Percentiles rank a stretch among this genome's conserved stretches.
phyloP scores from a whole-genome alignment of 495 filamentous ascomycete genomes.

The Daldinia childiae region DNA sequence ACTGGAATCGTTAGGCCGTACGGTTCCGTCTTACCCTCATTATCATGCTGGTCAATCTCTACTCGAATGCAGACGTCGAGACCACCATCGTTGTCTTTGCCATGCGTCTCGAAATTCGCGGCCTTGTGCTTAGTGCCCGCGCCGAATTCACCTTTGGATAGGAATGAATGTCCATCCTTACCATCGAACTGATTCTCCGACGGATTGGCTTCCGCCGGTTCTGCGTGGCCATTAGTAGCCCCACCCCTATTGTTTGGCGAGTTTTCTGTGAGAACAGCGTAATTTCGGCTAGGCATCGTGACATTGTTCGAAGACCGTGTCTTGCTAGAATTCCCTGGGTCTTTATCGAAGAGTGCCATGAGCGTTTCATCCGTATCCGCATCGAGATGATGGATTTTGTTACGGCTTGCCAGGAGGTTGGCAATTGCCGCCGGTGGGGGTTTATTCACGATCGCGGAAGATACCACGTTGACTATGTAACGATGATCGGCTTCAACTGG shows the following conservation, averaged over 20 bases:
- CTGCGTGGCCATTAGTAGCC: conserved; percentile 28
- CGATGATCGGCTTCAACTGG: conserved; percentile 86
- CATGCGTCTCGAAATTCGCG: conserved; percentile 61
- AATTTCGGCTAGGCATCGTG: conserved; percentile 93
- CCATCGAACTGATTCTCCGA: conserved; percentile 36
- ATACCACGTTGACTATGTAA: conserved; percentile 93
- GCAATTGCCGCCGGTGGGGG: conserved; percentile 89
- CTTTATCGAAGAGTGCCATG: conserved; percentile 83
- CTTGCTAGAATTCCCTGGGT: conserved; percentile 76
- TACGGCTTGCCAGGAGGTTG: conserved; percentile 82
- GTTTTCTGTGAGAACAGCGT: conserved; percentile 81
- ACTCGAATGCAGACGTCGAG: conserved; percentile 75
- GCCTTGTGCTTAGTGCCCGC: conserved; percentile 74
- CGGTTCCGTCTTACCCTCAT: conserved; percentile 67
- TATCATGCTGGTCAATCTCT: conserved; percentile 74
- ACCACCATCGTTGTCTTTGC: conserved; percentile 65
- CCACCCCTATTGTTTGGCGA: conserved; percentile 52
- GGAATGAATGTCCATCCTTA: conserved; percentile 71
- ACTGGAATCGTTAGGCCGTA: conserved; percentile 73
- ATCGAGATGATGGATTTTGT: conserved; percentile 94
- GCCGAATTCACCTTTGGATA: conserved; percentile 69
- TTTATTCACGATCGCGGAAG: conserved; percentile 93
- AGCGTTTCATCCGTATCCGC: conserved; percentile 86
- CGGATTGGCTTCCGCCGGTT: conserved; percentile 2
- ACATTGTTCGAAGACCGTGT: conserved; percentile 75